Percentiles rank a stretch among this genome's conserved stretches.
Conservation (phyloP, 1,284 basidiomycete species). For the Heterobasidion irregulare region DNA sequence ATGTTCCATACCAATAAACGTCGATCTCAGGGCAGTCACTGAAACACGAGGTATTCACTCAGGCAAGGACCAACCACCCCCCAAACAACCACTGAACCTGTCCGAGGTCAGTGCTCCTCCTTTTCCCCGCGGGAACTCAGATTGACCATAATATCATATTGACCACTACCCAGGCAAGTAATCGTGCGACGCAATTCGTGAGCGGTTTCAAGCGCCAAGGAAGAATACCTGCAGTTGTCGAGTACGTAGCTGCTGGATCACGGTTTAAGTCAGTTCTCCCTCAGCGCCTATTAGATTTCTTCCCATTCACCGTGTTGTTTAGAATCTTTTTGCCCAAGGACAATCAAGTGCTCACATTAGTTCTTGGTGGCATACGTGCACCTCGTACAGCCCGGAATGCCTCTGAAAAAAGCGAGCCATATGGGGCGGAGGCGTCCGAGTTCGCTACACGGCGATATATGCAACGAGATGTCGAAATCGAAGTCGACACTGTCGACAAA, state of each 20-base stretch:
- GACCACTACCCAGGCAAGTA: constrained; percentile 38
- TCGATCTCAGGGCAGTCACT: constrained; percentile 52
- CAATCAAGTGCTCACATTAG: constrained; percentile 84
- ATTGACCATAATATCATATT: neutral
- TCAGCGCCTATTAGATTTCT: neutral
- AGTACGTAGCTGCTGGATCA: constrained; percentile 90
- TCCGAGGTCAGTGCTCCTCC: constrained; percentile 55
- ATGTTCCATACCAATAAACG: neutral
- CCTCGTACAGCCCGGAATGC: constrained; percentile 76
- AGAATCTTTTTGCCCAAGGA: constrained; percentile 86
- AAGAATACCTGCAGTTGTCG: constrained; percentile 78
- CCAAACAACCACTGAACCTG: constrained; percentile 73
- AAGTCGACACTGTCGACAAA: constrained; percentile 87
- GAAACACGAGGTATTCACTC: constrained; percentile 89
- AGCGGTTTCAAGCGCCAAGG: constrained; percentile 90
- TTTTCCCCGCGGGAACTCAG: neutral
- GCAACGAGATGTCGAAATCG: constrained; percentile 94
- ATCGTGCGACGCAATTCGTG: constrained; percentile 79
- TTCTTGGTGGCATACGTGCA: constrained; percentile 80
- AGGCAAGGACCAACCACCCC: constrained; percentile 77
- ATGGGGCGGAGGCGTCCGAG: constrained; percentile 75
- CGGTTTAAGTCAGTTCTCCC: constrained; percentile 71
- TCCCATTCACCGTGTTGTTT: neutral
- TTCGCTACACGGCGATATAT: constrained; percentile 78
- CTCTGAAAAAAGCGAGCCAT: constrained; percentile 87